Evolutionary conservation across 2,329 filamentous ascomycete genomes (phyloP), one percentile per base, ranked within the genome.

Genomic region (Curvularia lunata): DNA sequence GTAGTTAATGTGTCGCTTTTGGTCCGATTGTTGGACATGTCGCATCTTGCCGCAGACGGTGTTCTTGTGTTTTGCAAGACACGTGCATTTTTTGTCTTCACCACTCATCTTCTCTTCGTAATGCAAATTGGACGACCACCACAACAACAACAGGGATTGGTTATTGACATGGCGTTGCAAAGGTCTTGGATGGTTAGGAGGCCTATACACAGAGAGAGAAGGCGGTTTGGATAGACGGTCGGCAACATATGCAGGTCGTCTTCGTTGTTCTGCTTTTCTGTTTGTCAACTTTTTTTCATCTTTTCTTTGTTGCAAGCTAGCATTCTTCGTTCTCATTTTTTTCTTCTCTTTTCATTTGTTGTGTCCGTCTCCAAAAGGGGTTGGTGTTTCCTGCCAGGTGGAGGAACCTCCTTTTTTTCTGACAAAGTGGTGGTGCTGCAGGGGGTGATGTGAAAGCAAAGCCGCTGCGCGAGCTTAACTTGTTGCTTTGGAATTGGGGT

Each of bases 111-210:
- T 59, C 56, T 64, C 62, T 67, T 65, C 62, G 65, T 74, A 72
- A 76, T 72, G 74, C 72, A 74, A 64, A 67, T 71, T 70, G 69
- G 72, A 76, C 67, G 73, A 74, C 67, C 64, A 70, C 66, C 62
- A 69, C 61, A 65, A 30, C 27, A 65, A 30, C 27, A 30, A 30
- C 50, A 58, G 63, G 70, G 69, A 62, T 58, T 66, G 71, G 62
- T 64, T 67, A 62, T 63, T 61, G 66, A 63, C 60, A 66, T 56
- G 74, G 73, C 73, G 73, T 75, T 75, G 67, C 67, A 64, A 58
- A 66, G 65, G 59, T 30, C 66, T 66, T 65, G 66, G 63, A 62
- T 55, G 60, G 54, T 46, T 57, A 57, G 55, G 56, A 55, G 55
- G 58, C 47, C 60, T 59, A 68, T 62, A 41, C 64, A 65, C 52